These are phyloP conservation scores for Nicotiana paniculata DNA, from an alignment of 257 asterid genomes.

Conservation along the genomic window DNA sequence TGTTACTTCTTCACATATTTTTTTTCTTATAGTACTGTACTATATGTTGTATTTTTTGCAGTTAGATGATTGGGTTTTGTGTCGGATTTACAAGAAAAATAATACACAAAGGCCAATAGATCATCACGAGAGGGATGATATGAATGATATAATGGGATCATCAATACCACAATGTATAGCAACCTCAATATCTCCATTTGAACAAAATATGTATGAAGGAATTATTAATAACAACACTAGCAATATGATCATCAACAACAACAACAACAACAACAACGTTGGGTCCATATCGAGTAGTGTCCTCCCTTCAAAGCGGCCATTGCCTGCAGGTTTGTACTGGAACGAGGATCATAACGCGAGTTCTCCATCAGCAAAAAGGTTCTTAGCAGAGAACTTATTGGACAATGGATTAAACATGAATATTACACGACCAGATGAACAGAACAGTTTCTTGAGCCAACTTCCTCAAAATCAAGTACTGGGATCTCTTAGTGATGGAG, in stretches of 20 bases:
- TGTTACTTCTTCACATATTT: background rate
- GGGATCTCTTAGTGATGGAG: conserved; percentile 1
- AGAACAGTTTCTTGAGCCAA: background rate
- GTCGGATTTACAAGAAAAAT: conserved; percentile 9
- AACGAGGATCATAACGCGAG: background rate
- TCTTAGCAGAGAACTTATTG: background rate
- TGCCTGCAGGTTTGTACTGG: background rate
- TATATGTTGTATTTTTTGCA: background rate
- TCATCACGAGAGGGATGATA: background rate
- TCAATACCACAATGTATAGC: background rate
- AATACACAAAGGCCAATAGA: background rate
- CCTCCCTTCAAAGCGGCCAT: background rate
- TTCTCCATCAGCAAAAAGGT: background rate
- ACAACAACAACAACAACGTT: background rate
- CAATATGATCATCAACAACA: background rate
- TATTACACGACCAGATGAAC: background rate
- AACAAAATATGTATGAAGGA: background rate
- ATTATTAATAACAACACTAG: background rate
- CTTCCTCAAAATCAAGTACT: background rate
- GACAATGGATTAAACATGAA: background rate
- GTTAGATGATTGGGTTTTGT: conserved; percentile 15
- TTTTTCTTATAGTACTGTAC: background rate
- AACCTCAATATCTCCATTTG: background rate
- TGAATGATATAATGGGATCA: background rate
- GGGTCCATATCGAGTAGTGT: background rate